A percentile compares a stretch with the other conserved stretches of the same genome.
Evolutionary conservation across 2,329 filamentous ascomycete species (phyloP).

Genomic region (Ambrosiella beaveri): DNA sequence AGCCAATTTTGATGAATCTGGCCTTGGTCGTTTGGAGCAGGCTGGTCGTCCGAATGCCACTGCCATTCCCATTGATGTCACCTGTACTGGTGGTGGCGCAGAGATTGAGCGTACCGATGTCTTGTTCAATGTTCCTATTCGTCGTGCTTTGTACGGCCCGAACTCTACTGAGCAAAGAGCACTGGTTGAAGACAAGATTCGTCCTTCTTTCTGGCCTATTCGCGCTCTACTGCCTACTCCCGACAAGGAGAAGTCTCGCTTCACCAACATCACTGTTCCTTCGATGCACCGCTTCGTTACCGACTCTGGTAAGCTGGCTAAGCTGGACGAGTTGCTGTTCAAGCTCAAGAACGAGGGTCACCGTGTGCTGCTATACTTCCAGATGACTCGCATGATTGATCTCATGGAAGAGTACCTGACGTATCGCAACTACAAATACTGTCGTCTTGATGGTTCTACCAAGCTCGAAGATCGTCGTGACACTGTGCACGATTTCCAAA

Average conservation of each 20-base stretch:
- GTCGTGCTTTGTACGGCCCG: constrained; percentile 56
- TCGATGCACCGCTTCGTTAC: constrained; percentile 97
- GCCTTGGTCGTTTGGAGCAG: constrained; percentile 63
- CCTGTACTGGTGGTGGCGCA: constrained; percentile 50
- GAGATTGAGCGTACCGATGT: constrained; percentile 32
- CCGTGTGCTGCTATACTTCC: constrained; percentile 94
- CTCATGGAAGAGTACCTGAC: constrained; percentile 98
- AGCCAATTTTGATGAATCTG: constrained; percentile 46
- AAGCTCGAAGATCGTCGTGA: constrained; percentile 94
- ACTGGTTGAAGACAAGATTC: constrained; percentile 56
- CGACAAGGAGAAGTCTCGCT: constrained; percentile 64
- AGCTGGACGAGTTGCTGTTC: constrained; percentile 71
- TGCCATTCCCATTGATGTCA: constrained; percentile 71
- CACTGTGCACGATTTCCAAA: constrained; percentile 93
- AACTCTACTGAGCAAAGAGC: constrained; percentile 49
- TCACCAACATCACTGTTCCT: constrained; percentile 80
- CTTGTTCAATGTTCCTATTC: constrained; percentile 61
- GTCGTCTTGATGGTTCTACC: constrained; percentile 86
- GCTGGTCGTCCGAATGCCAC: constrained; percentile 62
- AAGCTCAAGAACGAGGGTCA: constrained; percentile 84
- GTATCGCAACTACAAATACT: constrained; percentile 98
- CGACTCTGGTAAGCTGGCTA: constrained; percentile 88
- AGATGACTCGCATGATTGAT: constrained; percentile 99
- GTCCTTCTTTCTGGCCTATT: constrained; percentile 45
- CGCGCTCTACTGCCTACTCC: constrained; percentile 56